phyloP scores from a whole-genome alignment of 805 yeast species.

The Priceomyces carsonii region DNA sequence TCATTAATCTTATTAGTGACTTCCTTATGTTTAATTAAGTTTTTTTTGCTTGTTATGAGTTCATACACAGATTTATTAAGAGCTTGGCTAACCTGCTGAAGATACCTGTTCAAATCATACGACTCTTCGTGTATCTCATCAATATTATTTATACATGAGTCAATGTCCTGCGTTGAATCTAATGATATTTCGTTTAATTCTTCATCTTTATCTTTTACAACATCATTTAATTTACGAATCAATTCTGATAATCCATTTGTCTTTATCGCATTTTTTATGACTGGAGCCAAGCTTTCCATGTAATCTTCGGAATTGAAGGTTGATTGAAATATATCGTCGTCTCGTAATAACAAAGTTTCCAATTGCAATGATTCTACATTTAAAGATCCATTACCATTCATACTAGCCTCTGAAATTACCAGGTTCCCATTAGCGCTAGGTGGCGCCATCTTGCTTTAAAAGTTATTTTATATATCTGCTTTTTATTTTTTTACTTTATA shows the following conservation, averaged over 20 bases:
- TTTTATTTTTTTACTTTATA: too few relatives aligned
- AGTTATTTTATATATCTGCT: not conserved
- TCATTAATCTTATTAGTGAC: conserved; percentile 68
- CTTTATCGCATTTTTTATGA: conserved; percentile 62
- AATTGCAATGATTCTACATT: conserved; percentile 28
- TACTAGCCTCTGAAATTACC: conserved; percentile 5
- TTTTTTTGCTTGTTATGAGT: conserved; percentile 61
- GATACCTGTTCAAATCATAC: conserved; percentile 52
- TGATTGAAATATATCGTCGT: conserved; percentile 44
- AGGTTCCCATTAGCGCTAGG: conserved; percentile 8
- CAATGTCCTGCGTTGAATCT: conserved; percentile 56
- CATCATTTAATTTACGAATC: conserved; percentile 53
- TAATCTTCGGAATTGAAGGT: conserved; percentile 64
- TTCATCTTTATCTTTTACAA: conserved; percentile 59
- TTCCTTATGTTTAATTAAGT: conserved; percentile 59
- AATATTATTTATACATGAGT: conserved; percentile 61
- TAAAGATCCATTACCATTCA: conserved; percentile 6
- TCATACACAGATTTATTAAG: conserved; percentile 66
- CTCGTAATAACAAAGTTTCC: conserved; percentile 39
- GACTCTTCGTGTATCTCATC: conserved; percentile 61
- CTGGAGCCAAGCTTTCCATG: conserved; percentile 77
- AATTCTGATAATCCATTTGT: conserved; percentile 56
- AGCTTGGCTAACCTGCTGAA: conserved; percentile 55
- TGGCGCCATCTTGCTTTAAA: conserved; percentile 10
- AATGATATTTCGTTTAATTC: conserved; percentile 66